phyloP scores from a whole-genome alignment of 371 early-diverging fungal genomes.

The Mortierella sp. region DNA sequence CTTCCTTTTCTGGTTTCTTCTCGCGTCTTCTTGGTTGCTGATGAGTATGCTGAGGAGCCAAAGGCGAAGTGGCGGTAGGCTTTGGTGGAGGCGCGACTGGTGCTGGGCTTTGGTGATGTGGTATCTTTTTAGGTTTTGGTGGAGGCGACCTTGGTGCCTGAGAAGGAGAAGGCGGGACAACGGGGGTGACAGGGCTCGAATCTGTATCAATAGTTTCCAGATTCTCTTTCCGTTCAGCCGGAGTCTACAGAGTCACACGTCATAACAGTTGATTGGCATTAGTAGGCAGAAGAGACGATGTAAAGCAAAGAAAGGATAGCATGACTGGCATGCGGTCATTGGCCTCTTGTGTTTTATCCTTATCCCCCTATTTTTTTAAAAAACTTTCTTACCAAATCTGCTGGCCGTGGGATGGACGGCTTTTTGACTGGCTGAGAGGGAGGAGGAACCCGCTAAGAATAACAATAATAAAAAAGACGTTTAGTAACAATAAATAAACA shows the following conservation, averaged over 20 bases:
- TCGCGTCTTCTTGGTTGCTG: slow-evolving; percentile 60
- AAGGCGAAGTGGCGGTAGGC: slow-evolving; percentile 2
- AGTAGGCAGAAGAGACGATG: background rate
- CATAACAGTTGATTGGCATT: background rate
- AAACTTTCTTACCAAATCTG: slow-evolving; percentile 27
- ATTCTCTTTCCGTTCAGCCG: slow-evolving; percentile 21
- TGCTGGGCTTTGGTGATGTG: slow-evolving; percentile 23
- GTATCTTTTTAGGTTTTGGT: slow-evolving; percentile 48
- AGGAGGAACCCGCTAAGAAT: slow-evolving; percentile 23
- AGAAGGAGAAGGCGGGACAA: slow-evolving; percentile 35
- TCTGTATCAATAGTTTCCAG: slow-evolving; percentile 37
- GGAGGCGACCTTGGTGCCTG: slow-evolving; percentile 36
- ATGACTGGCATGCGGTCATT: background rate
- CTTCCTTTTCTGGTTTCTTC: slow-evolving; percentile 60
- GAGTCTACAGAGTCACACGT: slow-evolving; percentile 11
- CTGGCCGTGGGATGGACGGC: slow-evolving; percentile 19
- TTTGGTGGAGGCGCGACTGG: slow-evolving; percentile 25
- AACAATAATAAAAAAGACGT: background rate
- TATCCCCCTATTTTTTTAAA: slow-evolving; percentile 17
- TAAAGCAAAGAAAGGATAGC: background rate
- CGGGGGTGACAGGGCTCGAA: slow-evolving; percentile 22
- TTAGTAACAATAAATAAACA: slow-evolving; percentile 1
- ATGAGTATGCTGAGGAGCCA: background rate
- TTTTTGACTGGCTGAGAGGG: slow-evolving; percentile 11
- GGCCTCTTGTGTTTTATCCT: slow-evolving; percentile 2